These are phyloP conservation scores for Acer saccharum DNA, from an alignment of 345 rosid genomes.

Conservation along the genomic window DNA sequence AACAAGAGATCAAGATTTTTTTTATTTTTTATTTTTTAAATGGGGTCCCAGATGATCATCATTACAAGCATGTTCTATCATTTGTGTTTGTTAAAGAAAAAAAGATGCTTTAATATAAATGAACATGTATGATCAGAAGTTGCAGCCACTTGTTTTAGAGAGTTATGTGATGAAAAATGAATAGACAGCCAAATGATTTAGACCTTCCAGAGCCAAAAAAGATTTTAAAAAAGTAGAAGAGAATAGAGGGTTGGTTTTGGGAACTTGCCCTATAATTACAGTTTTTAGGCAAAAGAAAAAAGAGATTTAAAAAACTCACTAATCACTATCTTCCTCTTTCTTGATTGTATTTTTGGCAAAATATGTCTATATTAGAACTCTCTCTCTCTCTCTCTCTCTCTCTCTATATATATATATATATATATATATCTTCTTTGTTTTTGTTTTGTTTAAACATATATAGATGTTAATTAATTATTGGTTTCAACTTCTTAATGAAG, in stretches of 20 bases:
- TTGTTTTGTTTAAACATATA: background rate
- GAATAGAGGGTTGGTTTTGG: constrained; percentile 6
- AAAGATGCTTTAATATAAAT: constrained; percentile 38
- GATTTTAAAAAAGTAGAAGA: background rate
- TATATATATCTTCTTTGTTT: background rate
- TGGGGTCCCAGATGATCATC: constrained; percentile 46
- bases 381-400: no score
- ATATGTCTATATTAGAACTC: background rate
- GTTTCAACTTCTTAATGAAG: background rate
- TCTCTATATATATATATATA: no score
- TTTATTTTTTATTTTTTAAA: background rate
- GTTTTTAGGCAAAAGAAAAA: constrained; percentile 2
- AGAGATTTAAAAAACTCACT: background rate
- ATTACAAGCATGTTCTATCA: constrained; percentile 45
- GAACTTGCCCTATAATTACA: constrained; percentile 21
- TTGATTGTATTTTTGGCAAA: background rate
- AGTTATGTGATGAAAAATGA: constrained; percentile 26
- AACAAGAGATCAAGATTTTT: constrained; percentile 11
- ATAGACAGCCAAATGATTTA: constrained; percentile 44
- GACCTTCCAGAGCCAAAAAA: constrained; percentile 43
- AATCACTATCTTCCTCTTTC: background rate
- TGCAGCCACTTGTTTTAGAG: constrained; percentile 18
- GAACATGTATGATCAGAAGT: constrained; percentile 19
- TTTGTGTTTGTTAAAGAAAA: constrained; percentile 27
- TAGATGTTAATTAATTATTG: background rate